Evolutionary conservation across 345 rosid species (phyloP).

Genomic region (Eucalyptus camaldulensis): DNA sequence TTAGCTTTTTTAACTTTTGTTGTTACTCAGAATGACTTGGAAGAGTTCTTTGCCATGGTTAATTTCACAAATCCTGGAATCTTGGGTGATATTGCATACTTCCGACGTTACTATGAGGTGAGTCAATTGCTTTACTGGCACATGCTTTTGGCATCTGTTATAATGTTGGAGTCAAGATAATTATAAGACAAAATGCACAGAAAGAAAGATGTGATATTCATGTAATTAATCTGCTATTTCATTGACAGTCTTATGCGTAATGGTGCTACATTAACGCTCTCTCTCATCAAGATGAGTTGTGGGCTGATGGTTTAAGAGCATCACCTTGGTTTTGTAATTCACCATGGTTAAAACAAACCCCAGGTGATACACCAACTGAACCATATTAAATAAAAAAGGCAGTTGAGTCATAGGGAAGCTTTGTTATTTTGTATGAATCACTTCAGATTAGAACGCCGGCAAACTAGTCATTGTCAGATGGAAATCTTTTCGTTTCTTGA

Average conservation of each 20-base stretch:
- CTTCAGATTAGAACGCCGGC: background rate
- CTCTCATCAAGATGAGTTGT: background rate
- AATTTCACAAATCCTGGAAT: constrained; percentile 94
- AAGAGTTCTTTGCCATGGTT: constrained; percentile 98
- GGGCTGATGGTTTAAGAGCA: background rate
- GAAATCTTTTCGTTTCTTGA: background rate
- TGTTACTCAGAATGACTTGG: constrained; percentile 80
- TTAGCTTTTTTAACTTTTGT: background rate
- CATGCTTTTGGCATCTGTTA: background rate
- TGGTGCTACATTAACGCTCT: background rate
- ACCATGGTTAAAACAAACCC: background rate
- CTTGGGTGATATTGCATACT: constrained; percentile 78
- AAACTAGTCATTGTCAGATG: background rate
- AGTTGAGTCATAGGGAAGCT: background rate
- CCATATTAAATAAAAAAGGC: background rate
- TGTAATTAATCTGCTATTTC: background rate
- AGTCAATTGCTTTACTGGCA: background rate
- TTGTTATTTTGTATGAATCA: background rate
- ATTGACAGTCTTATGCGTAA: background rate
- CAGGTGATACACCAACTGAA: background rate
- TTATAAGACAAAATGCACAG: background rate
- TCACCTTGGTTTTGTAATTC: background rate
- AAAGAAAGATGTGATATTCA: background rate
- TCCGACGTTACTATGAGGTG: constrained; percentile 95
- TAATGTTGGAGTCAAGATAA: background rate